Evolutionary conservation across 163 green algal genomes (phyloP).

Genomic region (Scenedesmus sp.): DNA sequence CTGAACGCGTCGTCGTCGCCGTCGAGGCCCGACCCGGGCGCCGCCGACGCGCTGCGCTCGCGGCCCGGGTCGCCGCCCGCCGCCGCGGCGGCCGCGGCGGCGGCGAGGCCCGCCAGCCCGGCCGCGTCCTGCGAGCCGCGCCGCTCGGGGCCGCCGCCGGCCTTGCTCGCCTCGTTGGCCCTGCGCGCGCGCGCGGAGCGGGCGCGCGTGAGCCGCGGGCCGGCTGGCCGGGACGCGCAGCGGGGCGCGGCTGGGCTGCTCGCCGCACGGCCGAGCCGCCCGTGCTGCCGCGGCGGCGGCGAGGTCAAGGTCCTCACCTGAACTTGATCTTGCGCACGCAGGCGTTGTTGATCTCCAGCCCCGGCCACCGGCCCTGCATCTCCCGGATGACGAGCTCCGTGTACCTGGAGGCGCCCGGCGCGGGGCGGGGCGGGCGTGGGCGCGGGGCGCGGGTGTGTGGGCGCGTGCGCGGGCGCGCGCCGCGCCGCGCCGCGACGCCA

Average conservation of each 20-base stretch:
- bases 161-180: constrained; percentile 28
- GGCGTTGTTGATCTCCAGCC: constrained; percentile 39
- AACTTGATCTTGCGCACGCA: constrained; percentile 50
- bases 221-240: too few species aligned
- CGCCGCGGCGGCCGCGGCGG: constrained; percentile 6
- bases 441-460: too few species aligned
- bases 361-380: constrained; percentile 30
- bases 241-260: too few species aligned
- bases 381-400: constrained; percentile 44
- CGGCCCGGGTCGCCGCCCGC: too few species aligned
- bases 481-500: too few species aligned
- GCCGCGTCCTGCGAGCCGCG: constrained; percentile 2
- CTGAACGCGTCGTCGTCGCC: neutral
- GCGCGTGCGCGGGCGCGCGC: too few species aligned
- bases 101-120: constrained; percentile 2
- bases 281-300: too few species aligned
- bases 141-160: neutral
- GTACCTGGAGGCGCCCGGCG: constrained; percentile 8
- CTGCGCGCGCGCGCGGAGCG: too few species aligned
- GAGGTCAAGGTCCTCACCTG: too few species aligned
- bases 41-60: neutral
- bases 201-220: too few species aligned
- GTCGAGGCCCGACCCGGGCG: neutral
- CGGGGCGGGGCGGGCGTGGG: too few species aligned
- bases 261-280: too few species aligned